Evolutionary conservation across 78 protist species (phyloP).

Genomic region (Dictyostelium capitatum): DNA sequence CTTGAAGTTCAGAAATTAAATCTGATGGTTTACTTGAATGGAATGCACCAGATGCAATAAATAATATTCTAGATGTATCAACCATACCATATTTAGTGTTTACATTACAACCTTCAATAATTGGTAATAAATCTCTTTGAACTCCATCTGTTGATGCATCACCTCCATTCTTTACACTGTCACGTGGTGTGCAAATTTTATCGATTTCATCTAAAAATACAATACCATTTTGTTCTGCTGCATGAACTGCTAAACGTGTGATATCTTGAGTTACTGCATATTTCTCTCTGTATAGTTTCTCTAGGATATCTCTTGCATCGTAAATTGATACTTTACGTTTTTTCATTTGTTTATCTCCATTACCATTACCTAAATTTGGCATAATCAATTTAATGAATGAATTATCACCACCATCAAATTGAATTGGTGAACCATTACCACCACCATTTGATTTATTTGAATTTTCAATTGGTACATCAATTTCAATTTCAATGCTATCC

Average conservation of each 20-base stretch:
- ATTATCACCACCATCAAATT: not conserved
- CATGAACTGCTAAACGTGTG: slow-evolving; percentile 85
- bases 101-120: slow-evolving; percentile 94
- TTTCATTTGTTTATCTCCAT: not conserved
- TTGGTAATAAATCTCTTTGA: slow-evolving; percentile 96
- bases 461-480: slow-evolving; percentile 23
- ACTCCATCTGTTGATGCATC: slow-evolving; percentile 95
- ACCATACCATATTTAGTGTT: slow-evolving; percentile 92
- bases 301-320: slow-evolving; percentile 47
- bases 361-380: not conserved
- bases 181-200: slow-evolving; percentile 87
- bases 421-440: not conserved
- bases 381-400: not conserved
- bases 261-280: slow-evolving; percentile 77
- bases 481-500: slow-evolving; percentile 52
- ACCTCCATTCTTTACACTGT: slow-evolving; percentile 16
- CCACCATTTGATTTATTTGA: not conserved
- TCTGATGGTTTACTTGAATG: slow-evolving; percentile 71
- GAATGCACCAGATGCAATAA: slow-evolving; percentile 95
- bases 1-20: slow-evolving; percentile 92
- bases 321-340: slow-evolving; percentile 20
- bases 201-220: slow-evolving; percentile 97
- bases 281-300: slow-evolving; percentile 31
- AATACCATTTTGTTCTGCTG: slow-evolving; percentile 94
- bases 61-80: slow-evolving; percentile 94